Evolutionary conservation across 345 rosid genomes (phyloP).

Genomic region (Acer negundo): DNA sequence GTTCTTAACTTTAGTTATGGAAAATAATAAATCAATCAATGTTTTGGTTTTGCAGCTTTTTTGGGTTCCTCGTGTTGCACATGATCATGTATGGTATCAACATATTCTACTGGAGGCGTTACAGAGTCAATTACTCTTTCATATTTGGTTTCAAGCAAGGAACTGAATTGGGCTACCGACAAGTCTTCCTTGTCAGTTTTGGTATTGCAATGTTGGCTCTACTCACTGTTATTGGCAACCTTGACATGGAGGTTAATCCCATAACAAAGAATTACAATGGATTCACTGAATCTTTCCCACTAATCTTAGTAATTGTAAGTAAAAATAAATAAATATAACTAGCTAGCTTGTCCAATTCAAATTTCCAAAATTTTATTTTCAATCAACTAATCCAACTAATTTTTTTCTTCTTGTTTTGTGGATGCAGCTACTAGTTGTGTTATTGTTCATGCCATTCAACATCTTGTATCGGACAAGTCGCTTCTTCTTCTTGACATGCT

Average conservation of each 20-base stretch:
- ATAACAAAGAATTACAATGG: conserved; percentile 27
- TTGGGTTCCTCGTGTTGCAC: conserved; percentile 46
- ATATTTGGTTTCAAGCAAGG: conserved; percentile 56
- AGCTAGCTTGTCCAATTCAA: background rate
- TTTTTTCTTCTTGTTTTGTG: background rate
- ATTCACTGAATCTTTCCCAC: conserved; percentile 44
- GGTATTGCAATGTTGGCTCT: conserved; percentile 39
- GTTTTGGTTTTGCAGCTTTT: conserved; percentile 34
- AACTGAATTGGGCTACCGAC: conserved; percentile 40
- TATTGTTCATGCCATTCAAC: conserved; percentile 39
- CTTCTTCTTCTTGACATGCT: conserved; percentile 37
- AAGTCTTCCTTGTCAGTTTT: conserved; percentile 40
- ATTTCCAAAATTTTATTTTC: background rate
- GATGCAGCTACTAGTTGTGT: conserved; percentile 33
- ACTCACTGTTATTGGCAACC: conserved; percentile 35
- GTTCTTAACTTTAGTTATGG: conserved; percentile 9
- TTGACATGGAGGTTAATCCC: conserved; percentile 49
- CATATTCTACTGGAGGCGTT: conserved; percentile 48
- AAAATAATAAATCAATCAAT: background rate
- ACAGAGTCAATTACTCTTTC: conserved; percentile 51
- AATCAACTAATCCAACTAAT: background rate
- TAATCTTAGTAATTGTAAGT: conserved; percentile 29
- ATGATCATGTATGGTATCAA: conserved; percentile 44
- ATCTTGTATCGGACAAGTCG: conserved; percentile 39
- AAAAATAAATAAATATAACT: background rate